These are phyloP conservation scores for Trichoderma aggressivum DNA, from an alignment of 2,329 filamentous ascomycete species.

Conservation along the genomic window DNA sequence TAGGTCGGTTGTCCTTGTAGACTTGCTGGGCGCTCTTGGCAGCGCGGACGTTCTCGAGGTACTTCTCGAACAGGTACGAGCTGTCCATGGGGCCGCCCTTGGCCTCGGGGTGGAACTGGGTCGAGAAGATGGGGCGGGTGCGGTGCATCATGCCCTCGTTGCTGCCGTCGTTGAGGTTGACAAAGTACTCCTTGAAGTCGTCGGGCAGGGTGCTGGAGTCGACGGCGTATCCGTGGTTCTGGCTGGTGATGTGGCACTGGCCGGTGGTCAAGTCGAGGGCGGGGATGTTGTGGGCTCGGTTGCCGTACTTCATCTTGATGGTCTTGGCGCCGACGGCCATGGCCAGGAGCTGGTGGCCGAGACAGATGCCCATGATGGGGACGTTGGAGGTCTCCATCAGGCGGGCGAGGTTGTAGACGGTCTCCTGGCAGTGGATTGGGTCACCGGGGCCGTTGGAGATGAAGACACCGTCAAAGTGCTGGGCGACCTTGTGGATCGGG, in stretches of 20 bases:
- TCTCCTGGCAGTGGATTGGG: slow-evolving; percentile 92
- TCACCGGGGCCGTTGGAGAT: slow-evolving; percentile 98
- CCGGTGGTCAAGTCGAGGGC: slow-evolving; percentile 91
- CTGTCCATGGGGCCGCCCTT: slow-evolving; percentile 97
- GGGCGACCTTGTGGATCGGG: slow-evolving; percentile 95
- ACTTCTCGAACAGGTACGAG: slow-evolving; percentile 94
- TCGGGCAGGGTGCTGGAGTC: slow-evolving; percentile 75
- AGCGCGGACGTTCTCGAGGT: slow-evolving; percentile 81
- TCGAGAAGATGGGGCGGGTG: slow-evolving; percentile 93
- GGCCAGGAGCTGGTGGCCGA: slow-evolving; percentile 93
- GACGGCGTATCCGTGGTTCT: slow-evolving; percentile 98
- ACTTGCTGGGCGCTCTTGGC: slow-evolving; percentile 82
- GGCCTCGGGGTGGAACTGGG: slow-evolving; percentile 97
- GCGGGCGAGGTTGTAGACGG: slow-evolving; percentile 85
- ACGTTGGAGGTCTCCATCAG: slow-evolving; percentile 89
- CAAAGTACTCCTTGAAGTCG: slow-evolving; percentile 97
- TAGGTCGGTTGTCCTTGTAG: slow-evolving; percentile 83
- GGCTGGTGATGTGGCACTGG: slow-evolving; percentile 96
- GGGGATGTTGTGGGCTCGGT: slow-evolving; percentile 97
- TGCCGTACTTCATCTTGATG: slow-evolving; percentile 98
- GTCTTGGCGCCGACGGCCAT: slow-evolving; percentile 84
- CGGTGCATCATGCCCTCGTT: slow-evolving; percentile 98
- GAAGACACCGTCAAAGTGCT: slow-evolving; percentile 98
- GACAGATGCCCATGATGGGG: slow-evolving; percentile 95
- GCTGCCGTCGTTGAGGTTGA: slow-evolving; percentile 95